These are phyloP conservation scores for Ophiosphaerella herpotricha DNA, from an alignment of 2,329 filamentous ascomycete species.

Conservation along the genomic window DNA sequence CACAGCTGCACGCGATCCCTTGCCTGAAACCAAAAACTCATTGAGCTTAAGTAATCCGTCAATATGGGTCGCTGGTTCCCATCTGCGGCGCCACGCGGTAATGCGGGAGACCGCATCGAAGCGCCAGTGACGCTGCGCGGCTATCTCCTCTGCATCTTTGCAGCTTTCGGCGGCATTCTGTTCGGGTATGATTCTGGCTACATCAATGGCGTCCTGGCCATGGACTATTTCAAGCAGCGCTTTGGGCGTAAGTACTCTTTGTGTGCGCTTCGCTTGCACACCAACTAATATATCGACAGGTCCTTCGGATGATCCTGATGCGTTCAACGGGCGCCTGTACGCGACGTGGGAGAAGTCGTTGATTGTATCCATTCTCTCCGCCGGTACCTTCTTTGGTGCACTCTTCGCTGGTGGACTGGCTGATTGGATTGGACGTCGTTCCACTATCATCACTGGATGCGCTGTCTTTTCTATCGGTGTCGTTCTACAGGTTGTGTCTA, in stretches of 20 bases:
- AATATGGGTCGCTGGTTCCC: conserved; percentile 33
- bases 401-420: conserved; percentile 62
- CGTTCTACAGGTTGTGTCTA: conserved; percentile 64
- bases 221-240: conserved; percentile 47
- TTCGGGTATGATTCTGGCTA: conserved; percentile 81
- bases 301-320: conserved; percentile 40
- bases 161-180: conserved; percentile 60
- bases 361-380: conserved; percentile 75
- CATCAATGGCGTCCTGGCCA: conserved; percentile 68
- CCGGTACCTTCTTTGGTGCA: conserved; percentile 77
- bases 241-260: conserved; percentile 36
- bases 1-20: too few species aligned
- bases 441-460: conserved; percentile 65
- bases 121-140: conserved; percentile 55
- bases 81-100: conserved; percentile 17
- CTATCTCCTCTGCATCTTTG: conserved; percentile 55
- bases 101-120: conserved; percentile 57
- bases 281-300: conserved; percentile 60
- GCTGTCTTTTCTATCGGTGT: conserved; percentile 64
- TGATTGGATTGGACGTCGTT: conserved; percentile 68
- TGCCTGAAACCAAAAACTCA: background rate
- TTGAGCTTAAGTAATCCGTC: background rate
- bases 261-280: background rate
- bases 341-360: conserved; percentile 52
- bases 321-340: background rate